These are phyloP conservation scores for Polytolypa hystricis DNA, from an alignment of 2,329 filamentous ascomycete genomes.

Conservation along the genomic window DNA sequence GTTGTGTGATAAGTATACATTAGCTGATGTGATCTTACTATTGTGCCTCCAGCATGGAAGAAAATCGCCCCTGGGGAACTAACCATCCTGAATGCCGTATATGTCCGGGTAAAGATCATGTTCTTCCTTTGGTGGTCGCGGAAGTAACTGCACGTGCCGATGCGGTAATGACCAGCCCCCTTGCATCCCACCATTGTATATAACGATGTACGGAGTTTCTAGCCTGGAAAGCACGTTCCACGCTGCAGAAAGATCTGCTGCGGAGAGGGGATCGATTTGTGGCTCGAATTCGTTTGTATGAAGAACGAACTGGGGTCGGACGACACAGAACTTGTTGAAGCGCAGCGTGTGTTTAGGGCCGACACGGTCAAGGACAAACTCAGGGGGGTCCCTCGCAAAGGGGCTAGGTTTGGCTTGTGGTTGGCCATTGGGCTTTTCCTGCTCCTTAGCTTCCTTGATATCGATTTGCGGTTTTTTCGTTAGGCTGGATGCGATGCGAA, in stretches of 20 bases:
- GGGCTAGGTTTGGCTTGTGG: slow-evolving; percentile 7
- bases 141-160: slow-evolving; percentile 12
- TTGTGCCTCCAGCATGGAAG: too few relatives aligned
- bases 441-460: slow-evolving; percentile 8
- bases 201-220: slow-evolving; percentile 9
- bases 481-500: slow-evolving; percentile 12
- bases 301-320: slow-evolving; percentile 14
- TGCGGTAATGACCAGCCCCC: slow-evolving; percentile 12
- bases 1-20: too few relatives aligned
- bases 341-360: slow-evolving; percentile 12
- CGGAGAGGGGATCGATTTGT: slow-evolving; percentile 11
- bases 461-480: slow-evolving; percentile 12
- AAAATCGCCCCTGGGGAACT: too few relatives aligned
- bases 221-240: slow-evolving; percentile 10
- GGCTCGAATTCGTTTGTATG: slow-evolving; percentile 14
- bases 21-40: too few relatives aligned
- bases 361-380: slow-evolving; percentile 12
- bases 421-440: slow-evolving; percentile 5
- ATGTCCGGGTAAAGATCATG: slow-evolving; percentile 12
- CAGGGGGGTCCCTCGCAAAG: slow-evolving; percentile 11
- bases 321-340: slow-evolving; percentile 15
- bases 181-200: slow-evolving; percentile 12
- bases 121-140: slow-evolving; percentile 7
- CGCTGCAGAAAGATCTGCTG: slow-evolving; percentile 11
- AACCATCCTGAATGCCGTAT: slow-evolving; percentile 10